A percentile compares a stretch with the other conserved stretches of the same genome.
Conservation (phyloP, 768 basidiomycete species). For the Gelatoporia subvermispora region DNA sequence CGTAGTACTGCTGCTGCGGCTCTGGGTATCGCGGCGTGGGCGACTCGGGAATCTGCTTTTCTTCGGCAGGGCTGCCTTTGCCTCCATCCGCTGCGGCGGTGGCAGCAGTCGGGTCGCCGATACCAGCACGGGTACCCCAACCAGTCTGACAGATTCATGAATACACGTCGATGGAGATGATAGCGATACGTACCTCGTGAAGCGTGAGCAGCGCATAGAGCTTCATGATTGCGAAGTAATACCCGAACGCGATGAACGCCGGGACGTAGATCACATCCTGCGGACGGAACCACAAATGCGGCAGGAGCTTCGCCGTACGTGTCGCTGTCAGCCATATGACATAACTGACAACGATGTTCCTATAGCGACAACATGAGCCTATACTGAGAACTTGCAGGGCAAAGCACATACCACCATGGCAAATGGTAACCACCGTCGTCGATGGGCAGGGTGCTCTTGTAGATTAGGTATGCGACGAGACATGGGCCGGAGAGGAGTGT, state of each 20-base stretch:
- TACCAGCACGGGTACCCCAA: constrained; percentile 94
- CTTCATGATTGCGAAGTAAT: constrained; percentile 95
- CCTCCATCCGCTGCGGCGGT: constrained; percentile 58
- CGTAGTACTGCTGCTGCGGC: constrained; percentile 14
- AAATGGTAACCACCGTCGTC: constrained; percentile 73
- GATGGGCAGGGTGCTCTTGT: constrained; percentile 69
- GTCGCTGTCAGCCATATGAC: constrained; percentile 66
- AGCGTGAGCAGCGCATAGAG: constrained; percentile 85
- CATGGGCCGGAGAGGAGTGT: constrained; percentile 82
- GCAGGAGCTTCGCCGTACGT: constrained; percentile 69
- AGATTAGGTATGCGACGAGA: constrained; percentile 72
- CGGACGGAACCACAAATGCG: constrained; percentile 56
- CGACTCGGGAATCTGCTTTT: constrained; percentile 15
- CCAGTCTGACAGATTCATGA: constrained; percentile 53
- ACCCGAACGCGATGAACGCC: constrained; percentile 77
- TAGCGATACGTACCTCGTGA: constrained; percentile 61
- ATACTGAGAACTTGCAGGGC: not conserved
- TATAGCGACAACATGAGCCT: constrained; percentile 19
- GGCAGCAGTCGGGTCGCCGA: constrained; percentile 76
- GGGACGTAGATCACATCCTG: constrained; percentile 56
- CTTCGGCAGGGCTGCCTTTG: constrained; percentile 24
- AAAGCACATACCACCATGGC: constrained; percentile 64
- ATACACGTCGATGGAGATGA: not conserved
- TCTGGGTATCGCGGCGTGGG: constrained; percentile 1
- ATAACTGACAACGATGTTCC: constrained; percentile 68